These are phyloP conservation scores for Hygrocybe coccinea DNA, from an alignment of 768 basidiomycete species.

Conservation along the genomic window DNA sequence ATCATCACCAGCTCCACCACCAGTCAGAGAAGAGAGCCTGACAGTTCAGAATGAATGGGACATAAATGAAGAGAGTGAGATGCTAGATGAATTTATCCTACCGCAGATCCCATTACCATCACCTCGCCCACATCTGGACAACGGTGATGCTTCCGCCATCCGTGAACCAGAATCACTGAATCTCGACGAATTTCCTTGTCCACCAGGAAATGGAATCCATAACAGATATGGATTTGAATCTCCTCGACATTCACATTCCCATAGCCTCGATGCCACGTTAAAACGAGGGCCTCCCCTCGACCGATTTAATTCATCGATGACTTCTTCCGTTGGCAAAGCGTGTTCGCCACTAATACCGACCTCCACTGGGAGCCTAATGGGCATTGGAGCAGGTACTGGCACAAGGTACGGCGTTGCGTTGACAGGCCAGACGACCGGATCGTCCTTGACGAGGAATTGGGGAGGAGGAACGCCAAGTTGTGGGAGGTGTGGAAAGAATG, in stretches of 20 bases:
- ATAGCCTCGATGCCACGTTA: slow-evolving; percentile 19
- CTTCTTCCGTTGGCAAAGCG: slow-evolving; percentile 8
- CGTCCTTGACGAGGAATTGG: slow-evolving; percentile 45
- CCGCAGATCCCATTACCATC: no score
- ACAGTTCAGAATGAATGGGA: no score
- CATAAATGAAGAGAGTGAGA: no score
- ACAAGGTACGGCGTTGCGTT: slow-evolving; percentile 63
- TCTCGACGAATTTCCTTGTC: background rate
- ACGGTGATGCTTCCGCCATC: background rate
- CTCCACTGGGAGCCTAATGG: background rate
- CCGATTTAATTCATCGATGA: background rate
- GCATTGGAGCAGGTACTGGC: slow-evolving; percentile 41
- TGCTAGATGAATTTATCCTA: no score
- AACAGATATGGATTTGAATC: slow-evolving; percentile 7
- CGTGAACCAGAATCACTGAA: background rate
- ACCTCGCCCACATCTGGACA: no score
- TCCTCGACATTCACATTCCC: slow-evolving; percentile 9
- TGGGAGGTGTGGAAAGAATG: slow-evolving; percentile 65
- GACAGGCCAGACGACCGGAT: slow-evolving; percentile 33
- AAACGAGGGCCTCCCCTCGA: background rate
- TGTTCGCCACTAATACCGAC: slow-evolving; percentile 36
- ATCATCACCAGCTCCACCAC: background rate
- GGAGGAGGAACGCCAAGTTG: slow-evolving; percentile 57
- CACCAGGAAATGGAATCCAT: slow-evolving; percentile 20
- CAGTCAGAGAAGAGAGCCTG: no score